These are phyloP conservation scores for Quercus rubra DNA, from an alignment of 306 rosid species.

Conservation along the genomic window DNA sequence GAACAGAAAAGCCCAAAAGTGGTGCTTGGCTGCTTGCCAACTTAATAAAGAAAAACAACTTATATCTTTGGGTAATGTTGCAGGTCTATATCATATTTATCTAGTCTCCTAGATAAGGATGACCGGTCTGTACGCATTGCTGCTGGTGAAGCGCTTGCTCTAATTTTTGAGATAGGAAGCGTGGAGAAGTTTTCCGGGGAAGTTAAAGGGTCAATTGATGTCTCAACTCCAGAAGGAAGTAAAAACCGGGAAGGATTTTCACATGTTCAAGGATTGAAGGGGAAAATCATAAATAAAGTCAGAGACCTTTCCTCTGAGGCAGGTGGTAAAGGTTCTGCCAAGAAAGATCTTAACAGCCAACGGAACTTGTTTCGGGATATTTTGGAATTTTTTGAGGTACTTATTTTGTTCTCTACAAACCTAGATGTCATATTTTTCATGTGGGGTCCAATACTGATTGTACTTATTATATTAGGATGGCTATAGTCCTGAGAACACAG, in stretches of 20 bases:
- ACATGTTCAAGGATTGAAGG: conserved; percentile 72
- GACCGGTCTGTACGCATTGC: conserved; percentile 89
- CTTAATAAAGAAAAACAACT: neutral
- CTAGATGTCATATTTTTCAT: neutral
- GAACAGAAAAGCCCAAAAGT: neutral
- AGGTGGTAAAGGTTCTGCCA: conserved; percentile 85
- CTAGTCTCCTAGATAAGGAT: conserved; percentile 84
- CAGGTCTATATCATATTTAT: conserved; percentile 75
- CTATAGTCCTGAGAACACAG: conserved; percentile 65
- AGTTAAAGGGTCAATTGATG: conserved; percentile 37
- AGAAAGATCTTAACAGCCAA: conserved; percentile 85
- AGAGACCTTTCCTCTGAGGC: conserved; percentile 79
- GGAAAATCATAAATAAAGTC: conserved; percentile 75
- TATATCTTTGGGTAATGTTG: conserved; percentile 21
- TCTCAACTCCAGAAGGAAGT: conserved; percentile 41
- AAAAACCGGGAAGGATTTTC: conserved; percentile 53
- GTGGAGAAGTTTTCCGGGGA: conserved; percentile 53
- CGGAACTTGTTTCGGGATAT: conserved; percentile 77
- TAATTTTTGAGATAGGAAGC: conserved; percentile 75
- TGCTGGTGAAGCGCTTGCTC: conserved; percentile 93
- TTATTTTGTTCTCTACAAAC: neutral
- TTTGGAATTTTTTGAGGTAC: conserved; percentile 78
- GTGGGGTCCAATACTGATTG: conserved; percentile 13
- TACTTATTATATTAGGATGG: conserved; percentile 51
- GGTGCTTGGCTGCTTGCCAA: too few relatives aligned